phyloP scores from a whole-genome alignment of 441 rosid genomes.

The Capsella rubella region DNA sequence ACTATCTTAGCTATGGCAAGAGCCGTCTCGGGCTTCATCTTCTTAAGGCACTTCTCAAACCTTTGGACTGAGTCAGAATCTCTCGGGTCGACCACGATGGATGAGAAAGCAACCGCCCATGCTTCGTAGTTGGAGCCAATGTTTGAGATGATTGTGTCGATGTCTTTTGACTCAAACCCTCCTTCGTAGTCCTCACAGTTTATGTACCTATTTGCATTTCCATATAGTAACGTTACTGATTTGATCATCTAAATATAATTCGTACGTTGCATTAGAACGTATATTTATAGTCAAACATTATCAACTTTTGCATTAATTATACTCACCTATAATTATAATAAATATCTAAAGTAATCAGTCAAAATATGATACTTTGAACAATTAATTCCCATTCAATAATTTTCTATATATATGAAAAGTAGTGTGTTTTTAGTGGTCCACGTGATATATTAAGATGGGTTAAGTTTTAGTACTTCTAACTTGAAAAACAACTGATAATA shows the following conservation, averaged over 20 bases:
- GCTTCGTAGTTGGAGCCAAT: conserved; percentile 55
- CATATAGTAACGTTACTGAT: conserved; percentile 16
- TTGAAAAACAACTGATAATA: not conserved
- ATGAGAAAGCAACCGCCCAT: conserved; percentile 61
- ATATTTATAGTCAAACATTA: conserved; percentile 25
- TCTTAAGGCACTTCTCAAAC: conserved; percentile 46
- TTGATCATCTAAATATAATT: not conserved
- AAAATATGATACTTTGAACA: conserved; percentile 6
- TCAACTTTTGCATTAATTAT: conserved; percentile 25
- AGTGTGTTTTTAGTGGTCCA: conserved; percentile 11
- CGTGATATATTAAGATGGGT: not conserved
- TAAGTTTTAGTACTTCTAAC: not conserved
- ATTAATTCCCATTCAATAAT: conserved; percentile 6
- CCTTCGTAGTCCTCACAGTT: conserved; percentile 68
- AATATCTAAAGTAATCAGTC: not conserved
- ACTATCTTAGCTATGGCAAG: conserved; percentile 65
- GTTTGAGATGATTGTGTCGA: conserved; percentile 53
- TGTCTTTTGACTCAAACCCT: conserved; percentile 55
- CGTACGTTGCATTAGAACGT: not conserved
- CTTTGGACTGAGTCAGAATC: conserved; percentile 53
- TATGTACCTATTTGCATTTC: conserved; percentile 55
- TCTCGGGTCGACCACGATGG: conserved; percentile 51
- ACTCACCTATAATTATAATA: conserved; percentile 19
- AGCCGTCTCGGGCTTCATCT: conserved; percentile 69
- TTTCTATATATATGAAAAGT: not conserved